Conservation (phyloP, 2,329 filamentous ascomycete genomes). For the Pseudonectria buxi region DNA sequence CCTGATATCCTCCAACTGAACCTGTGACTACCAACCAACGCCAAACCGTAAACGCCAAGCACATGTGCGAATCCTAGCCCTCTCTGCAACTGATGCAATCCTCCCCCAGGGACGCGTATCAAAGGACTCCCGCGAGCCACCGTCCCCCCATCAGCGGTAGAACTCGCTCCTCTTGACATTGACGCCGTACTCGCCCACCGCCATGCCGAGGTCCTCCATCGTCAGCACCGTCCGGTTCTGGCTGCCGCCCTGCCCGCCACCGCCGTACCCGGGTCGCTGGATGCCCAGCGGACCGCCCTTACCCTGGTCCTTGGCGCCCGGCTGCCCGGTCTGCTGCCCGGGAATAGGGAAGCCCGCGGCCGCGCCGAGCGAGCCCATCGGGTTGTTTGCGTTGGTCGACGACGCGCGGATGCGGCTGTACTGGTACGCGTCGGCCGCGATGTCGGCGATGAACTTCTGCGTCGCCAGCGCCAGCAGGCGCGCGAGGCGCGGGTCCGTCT, state of each 20-base stretch:
- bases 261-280: conserved; percentile 73
- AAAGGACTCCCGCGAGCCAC: too few relatives aligned
- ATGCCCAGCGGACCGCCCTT: conserved; percentile 60
- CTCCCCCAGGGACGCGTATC: too few relatives aligned
- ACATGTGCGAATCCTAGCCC: neutral
- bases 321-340: conserved; percentile 53
- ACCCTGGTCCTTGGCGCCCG: conserved; percentile 50
- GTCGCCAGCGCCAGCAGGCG: conserved; percentile 94
- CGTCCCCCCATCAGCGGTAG: conserved; percentile 68
- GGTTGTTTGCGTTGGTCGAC: conserved; percentile 77
- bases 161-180: conserved; percentile 98
- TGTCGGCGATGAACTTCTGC: conserved; percentile 97
- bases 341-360: conserved; percentile 62
- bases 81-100: too few relatives aligned
- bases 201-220: conserved; percentile 98
- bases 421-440: conserved; percentile 95
- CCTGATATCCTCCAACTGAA: conserved; percentile 10
- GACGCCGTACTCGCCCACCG: conserved; percentile 93
- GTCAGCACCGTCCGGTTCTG: conserved; percentile 92
- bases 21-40: neutral
- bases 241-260: conserved; percentile 79
- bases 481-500: conserved; percentile 83
- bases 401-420: conserved; percentile 94
- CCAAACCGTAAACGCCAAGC: neutral
- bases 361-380: conserved; percentile 78